Conservation (phyloP, 2,329 filamentous ascomycete genomes). For the Diaporthe nobilis region DNA sequence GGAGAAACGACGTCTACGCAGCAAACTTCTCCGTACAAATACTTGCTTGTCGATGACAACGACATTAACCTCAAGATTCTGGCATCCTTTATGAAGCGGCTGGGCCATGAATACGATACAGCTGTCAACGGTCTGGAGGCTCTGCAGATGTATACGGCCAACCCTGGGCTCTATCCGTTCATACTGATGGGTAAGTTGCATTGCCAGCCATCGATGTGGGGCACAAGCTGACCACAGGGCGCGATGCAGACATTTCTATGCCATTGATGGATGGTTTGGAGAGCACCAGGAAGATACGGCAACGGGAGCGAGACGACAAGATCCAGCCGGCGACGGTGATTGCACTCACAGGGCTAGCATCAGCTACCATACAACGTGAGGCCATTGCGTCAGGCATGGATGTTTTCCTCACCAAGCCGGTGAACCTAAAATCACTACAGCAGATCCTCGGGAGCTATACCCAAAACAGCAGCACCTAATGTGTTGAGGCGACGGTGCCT, state of each 20-base stretch:
- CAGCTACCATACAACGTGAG: conserved; percentile 58
- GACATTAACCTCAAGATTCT: conserved; percentile 57
- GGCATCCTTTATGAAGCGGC: conserved; percentile 53
- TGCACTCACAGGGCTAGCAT: conserved; percentile 62
- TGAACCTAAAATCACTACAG: conserved; percentile 53
- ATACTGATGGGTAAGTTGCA: conserved; percentile 61
- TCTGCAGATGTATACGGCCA: conserved; percentile 57
- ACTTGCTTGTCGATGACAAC: conserved; percentile 60
- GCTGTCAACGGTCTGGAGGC: conserved; percentile 64
- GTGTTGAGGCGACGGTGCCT: neutral
- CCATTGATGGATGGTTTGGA: conserved; percentile 52
- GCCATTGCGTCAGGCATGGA: conserved; percentile 62
- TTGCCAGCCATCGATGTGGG: neutral
- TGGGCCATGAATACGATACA: conserved; percentile 56
- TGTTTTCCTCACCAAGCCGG: conserved; percentile 64
- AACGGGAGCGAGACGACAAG: conserved; percentile 44
- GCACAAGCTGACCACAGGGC: neutral
- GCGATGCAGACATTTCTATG: conserved; percentile 49
- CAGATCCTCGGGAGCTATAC: neutral
- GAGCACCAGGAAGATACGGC: conserved; percentile 48
- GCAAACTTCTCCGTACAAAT: neutral
- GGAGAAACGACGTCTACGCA: neutral
- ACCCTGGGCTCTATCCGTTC: conserved; percentile 54
- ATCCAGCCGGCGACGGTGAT: conserved; percentile 58
- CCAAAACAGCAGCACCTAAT: neutral